These are phyloP conservation scores for Cicer arietinum DNA, from an alignment of 306 rosid genomes.

Conservation along the genomic window DNA sequence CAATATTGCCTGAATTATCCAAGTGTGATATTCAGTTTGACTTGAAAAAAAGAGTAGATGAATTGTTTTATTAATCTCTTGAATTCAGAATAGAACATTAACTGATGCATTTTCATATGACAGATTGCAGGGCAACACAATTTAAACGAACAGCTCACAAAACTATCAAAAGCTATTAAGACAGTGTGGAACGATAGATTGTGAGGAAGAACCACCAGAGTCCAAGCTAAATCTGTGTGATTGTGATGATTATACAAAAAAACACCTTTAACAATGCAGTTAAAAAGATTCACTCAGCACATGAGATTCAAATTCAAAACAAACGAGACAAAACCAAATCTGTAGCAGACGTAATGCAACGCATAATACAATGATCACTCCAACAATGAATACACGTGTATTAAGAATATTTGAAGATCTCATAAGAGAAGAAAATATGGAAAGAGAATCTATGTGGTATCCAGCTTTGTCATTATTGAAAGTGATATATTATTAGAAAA, in stretches of 20 bases:
- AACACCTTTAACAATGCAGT: neutral
- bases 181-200: neutral
- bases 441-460: neutral
- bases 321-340: slow-evolving; percentile 21
- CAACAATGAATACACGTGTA: neutral
- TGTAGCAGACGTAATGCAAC: neutral
- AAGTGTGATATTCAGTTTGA: slow-evolving; percentile 17
- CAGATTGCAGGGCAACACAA: slow-evolving; percentile 28
- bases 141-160: slow-evolving; percentile 19
- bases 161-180: neutral
- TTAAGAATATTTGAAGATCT: neutral
- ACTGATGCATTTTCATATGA: neutral
- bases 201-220: neutral
- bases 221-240: neutral
- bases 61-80: neutral
- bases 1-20: slow-evolving; percentile 9
- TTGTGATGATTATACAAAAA: slow-evolving; percentile 3
- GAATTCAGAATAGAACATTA: slow-evolving; percentile 2
- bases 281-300: neutral
- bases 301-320: slow-evolving; percentile 24
- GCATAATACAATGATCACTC: slow-evolving; percentile 21
- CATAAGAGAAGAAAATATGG: slow-evolving; percentile 20
- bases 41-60: neutral
- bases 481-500: neutral
- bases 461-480: neutral